Evolutionary conservation across 164 flowering plant species (phyloP), one percentile per base, ranked within the genome.

Genomic region (Platanus orientalis): DNA sequence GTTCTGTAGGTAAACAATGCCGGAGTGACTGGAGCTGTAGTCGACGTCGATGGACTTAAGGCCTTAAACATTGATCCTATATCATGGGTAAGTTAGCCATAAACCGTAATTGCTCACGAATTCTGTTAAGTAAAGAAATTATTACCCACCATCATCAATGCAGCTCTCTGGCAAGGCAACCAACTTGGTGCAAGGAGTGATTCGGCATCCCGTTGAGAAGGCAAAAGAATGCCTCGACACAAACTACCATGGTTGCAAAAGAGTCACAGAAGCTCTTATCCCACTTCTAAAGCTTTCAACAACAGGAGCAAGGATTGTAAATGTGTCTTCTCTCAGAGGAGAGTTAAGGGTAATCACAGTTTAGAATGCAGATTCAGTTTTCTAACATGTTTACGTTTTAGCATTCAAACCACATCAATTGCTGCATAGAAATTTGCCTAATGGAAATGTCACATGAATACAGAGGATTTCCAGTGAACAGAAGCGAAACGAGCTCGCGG

Each of bases 141-240:
- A 34, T 34, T 34, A 10, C 7, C 10, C 19, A 30, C 26, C 25
- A n/a, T 40, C n/a, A 26, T 27, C 23, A 25, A 56, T 62, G 71
- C 80, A 84, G 92, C 84, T 87, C 11, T 78, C 89, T 4, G 89
- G 92, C 6, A 76, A 81, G 68, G 92, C 85, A 10, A 69, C 72
- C 51, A 70, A 70, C 59, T 21, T 74, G 59, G 76, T 84, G 30
- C 78, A 81, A 73, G 78, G 39, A 32, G 39, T 32, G 9, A 32
- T 83, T 0, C 75, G 70, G n/a, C 65, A 69, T 19, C 78, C 79
- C 4, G 71, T 73, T 24, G 80, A 84, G 40, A 69, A 40, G 42
- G 85, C 83, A 23, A 75, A 70, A 58, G 77, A 72, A 69, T 81
- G 85, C 82, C 29, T 84, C 26, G 68, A 78, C 30, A 80, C 81